phyloP scores from a whole-genome alignment of 176 grass and related monocot species.

The Themeda triandra region DNA sequence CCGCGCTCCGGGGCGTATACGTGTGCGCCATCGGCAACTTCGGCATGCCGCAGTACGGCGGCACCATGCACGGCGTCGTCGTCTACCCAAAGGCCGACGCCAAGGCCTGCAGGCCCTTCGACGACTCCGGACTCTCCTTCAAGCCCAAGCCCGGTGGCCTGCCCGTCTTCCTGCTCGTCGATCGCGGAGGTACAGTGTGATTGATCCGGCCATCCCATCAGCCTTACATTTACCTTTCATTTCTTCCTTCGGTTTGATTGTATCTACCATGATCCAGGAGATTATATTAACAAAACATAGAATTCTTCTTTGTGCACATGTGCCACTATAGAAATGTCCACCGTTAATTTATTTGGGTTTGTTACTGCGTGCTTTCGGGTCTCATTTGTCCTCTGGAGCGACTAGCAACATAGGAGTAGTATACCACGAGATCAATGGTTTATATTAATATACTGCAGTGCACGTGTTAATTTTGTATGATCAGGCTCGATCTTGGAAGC shows the following conservation, averaged over 20 bases:
- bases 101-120: slow-evolving; percentile 60
- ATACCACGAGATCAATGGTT: not conserved
- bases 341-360: not conserved
- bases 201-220: not conserved
- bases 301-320: not conserved
- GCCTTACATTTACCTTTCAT: not conserved
- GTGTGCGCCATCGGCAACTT: slow-evolving; percentile 94
- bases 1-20: slow-evolving; percentile 58
- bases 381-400: not conserved
- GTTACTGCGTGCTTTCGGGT: not conserved
- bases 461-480: not conserved
- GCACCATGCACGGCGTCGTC: slow-evolving; percentile 77
- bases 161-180: slow-evolving; percentile 76
- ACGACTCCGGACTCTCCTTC: slow-evolving; percentile 61
- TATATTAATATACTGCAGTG: not conserved
- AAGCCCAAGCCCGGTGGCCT: slow-evolving; percentile 55
- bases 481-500: not conserved
- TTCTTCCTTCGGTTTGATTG: not conserved
- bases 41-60: slow-evolving; percentile 84
- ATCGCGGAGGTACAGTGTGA: slow-evolving; percentile 50
- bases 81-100: slow-evolving; percentile 73
- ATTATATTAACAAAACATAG: not conserved
- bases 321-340: not conserved
- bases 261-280: not conserved
- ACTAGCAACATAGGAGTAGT: no score